Evolutionary conservation across 148 eudicot genomes (phyloP).

Genomic region (Polygonum maritimum): DNA sequence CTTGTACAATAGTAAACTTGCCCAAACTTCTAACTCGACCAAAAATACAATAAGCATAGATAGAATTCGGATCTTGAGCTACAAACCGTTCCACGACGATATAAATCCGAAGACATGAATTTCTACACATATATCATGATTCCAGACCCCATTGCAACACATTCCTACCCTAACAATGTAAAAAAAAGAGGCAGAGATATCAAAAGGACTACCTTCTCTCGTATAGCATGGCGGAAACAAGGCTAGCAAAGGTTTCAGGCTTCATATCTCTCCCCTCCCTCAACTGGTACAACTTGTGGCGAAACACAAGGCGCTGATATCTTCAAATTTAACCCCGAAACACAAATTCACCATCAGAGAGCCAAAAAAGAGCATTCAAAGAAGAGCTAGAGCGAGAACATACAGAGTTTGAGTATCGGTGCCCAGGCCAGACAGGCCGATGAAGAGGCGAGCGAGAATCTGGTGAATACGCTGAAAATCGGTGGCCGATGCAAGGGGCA

Average conservation of each 20-base stretch:
- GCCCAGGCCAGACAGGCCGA: constrained; percentile 86
- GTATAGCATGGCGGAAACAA: constrained; percentile 85
- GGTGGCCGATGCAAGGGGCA: no score
- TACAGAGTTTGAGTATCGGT: constrained; percentile 85
- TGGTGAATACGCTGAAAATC: constrained; percentile 77
- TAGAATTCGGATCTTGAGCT: not conserved
- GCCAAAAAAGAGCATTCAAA: not conserved
- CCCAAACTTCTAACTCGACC: no score
- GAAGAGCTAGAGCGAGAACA: not conserved
- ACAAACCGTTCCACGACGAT: not conserved
- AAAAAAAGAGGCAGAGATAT: not conserved
- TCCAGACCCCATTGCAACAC: not conserved
- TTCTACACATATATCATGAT: not conserved
- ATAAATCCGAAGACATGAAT: not conserved
- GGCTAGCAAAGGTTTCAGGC: constrained; percentile 95
- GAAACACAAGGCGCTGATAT: constrained; percentile 70
- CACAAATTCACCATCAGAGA: not conserved
- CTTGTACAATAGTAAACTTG: no score
- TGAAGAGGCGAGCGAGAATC: constrained; percentile 65
- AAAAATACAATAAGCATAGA: no score
- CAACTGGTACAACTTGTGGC: constrained; percentile 84
- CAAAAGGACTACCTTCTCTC: constrained; percentile 65
- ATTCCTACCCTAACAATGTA: not conserved
- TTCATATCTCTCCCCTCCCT: constrained; percentile 98
- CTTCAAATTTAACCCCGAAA: constrained; percentile 26